A percentile compares a stretch with the other conserved stretches of the same genome.
phyloP scores from a whole-genome alignment of 768 basidiomycete genomes.

The Boletus bicolor region DNA sequence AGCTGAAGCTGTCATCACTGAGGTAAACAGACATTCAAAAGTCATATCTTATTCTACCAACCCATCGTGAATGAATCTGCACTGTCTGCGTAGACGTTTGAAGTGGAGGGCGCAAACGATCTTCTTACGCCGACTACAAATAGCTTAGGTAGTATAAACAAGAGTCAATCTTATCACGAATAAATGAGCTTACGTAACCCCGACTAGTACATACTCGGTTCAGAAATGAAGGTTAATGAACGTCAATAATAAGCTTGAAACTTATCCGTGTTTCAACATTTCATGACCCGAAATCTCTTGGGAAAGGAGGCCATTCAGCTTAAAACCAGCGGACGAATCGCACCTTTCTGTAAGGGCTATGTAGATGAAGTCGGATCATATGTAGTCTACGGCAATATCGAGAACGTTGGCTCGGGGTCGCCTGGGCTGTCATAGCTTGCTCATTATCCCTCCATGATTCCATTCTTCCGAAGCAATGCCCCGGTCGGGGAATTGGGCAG shows the following conservation, averaged over 20 bases:
- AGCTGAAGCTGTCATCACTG: conserved; percentile 44
- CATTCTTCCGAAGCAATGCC: conserved; percentile 18
- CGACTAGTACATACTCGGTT: conserved; percentile 2
- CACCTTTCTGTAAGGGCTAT: neutral
- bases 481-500: neutral
- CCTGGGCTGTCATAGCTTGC: neutral
- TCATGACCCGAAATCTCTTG: conserved; percentile 21
- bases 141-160: no score
- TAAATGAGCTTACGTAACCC: conserved; percentile 17
- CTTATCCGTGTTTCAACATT: conserved; percentile 26
- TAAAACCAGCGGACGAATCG: conserved; percentile 2
- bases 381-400: conserved; percentile 22
- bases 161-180: conserved; percentile 20
- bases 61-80: conserved; percentile 20
- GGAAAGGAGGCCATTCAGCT: conserved; percentile 1
- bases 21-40: conserved; percentile 8
- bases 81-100: conserved; percentile 1
- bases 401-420: conserved; percentile 8
- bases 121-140: no score
- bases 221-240: conserved; percentile 6
- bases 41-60: conserved; percentile 13
- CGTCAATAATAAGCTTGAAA: conserved; percentile 26
- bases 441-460: conserved; percentile 5
- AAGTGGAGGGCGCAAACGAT: neutral
- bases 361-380: neutral